phyloP scores from a whole-genome alignment of 2,329 filamentous ascomycete species.

The Emergomyces orientalis region DNA sequence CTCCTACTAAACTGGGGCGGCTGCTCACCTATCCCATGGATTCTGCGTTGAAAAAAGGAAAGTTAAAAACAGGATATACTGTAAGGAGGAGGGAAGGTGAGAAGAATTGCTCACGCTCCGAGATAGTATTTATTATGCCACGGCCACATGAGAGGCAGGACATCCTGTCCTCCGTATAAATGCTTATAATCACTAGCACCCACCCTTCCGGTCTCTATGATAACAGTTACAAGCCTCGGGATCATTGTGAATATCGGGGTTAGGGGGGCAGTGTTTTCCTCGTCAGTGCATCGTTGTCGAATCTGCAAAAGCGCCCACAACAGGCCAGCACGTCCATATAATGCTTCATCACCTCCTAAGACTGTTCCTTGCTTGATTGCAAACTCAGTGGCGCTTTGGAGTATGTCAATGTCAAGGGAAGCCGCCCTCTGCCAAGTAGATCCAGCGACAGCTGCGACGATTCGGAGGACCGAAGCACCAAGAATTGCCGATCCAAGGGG shows the following conservation, averaged over 20 bases:
- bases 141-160: conserved; percentile 34
- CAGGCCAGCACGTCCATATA: conserved; percentile 33
- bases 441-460: conserved; percentile 17
- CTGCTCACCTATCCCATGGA: conserved; percentile 19
- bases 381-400: conserved; percentile 23
- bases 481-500: conserved; percentile 27
- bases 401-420: conserved; percentile 22
- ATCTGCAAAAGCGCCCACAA: conserved; percentile 31
- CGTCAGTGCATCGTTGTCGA: conserved; percentile 21
- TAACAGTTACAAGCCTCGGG: conserved; percentile 25
- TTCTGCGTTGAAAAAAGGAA: conserved; percentile 6
- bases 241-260: conserved; percentile 22
- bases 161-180: conserved; percentile 23
- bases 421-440: conserved; percentile 8
- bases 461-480: conserved; percentile 22
- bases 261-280: conserved; percentile 17
- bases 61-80: conserved; percentile 20
- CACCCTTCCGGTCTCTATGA: conserved; percentile 28
- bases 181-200: conserved; percentile 24
- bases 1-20: neutral
- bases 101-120: conserved; percentile 32
- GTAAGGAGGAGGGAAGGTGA: neutral
- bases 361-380: conserved; percentile 25
- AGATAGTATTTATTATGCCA: conserved; percentile 30
- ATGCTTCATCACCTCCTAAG: conserved; percentile 31